A percentile compares a stretch with the other conserved stretches of the same genome.
Conservation (phyloP, 2,329 filamentous ascomycete genomes). For the Chaetomium olivaceum region DNA sequence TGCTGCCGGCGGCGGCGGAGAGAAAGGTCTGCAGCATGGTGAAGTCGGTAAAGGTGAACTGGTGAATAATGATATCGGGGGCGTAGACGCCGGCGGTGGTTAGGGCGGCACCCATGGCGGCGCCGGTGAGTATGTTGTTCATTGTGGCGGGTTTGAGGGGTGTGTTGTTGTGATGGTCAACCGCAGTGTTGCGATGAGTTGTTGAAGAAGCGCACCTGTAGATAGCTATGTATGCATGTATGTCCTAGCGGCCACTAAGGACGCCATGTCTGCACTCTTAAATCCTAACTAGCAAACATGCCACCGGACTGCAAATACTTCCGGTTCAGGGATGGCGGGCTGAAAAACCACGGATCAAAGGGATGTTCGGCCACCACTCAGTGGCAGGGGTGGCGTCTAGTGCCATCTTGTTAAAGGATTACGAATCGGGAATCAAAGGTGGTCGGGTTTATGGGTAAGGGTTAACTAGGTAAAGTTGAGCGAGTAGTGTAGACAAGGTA, state of each 20-base stretch:
- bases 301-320: not conserved
- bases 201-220: not conserved
- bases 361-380: constrained; percentile 5
- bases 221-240: too few relatives aligned
- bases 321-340: not conserved
- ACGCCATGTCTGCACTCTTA: not conserved
- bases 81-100: constrained; percentile 61
- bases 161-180: not conserved
- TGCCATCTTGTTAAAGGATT: constrained; percentile 21
- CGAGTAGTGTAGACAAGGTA: not conserved
- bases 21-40: constrained; percentile 68
- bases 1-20: constrained; percentile 61
- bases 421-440: constrained; percentile 7
- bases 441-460: constrained; percentile 21
- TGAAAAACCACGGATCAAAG: not conserved
- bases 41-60: constrained; percentile 62
- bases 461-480: not conserved
- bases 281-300: not conserved
- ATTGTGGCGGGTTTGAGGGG: constrained; percentile 14
- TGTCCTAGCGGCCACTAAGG: not conserved
- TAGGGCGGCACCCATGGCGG: constrained; percentile 62
- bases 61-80: constrained; percentile 59
- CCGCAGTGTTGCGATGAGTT: not conserved
- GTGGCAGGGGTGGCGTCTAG: constrained; percentile 11
- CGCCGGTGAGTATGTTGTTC: constrained; percentile 46